Conservation (phyloP, 1,284 basidiomycete genomes). For the Pisolithus thermaeus region DNA sequence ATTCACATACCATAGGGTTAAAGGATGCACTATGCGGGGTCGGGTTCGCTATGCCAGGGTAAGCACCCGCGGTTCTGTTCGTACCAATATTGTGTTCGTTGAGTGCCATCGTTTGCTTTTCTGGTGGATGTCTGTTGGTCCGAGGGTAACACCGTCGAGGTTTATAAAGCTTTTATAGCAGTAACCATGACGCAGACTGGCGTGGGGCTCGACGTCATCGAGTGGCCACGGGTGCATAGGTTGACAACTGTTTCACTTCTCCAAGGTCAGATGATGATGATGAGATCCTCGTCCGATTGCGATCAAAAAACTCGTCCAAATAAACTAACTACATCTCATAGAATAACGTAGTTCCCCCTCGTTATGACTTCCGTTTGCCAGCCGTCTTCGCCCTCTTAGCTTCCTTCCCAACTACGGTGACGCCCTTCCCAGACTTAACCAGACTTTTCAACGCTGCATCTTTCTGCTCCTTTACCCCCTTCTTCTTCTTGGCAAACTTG, state of each 20-base stretch:
- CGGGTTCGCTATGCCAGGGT: no score
- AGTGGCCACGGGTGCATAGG: not conserved
- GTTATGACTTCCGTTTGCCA: not conserved
- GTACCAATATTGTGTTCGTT: no score
- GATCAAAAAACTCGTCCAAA: not conserved
- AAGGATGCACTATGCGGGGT: no score
- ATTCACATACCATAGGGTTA: no score
- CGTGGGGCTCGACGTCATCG: not conserved
- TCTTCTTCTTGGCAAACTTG: conserved; percentile 53
- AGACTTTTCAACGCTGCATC: conserved; percentile 72
- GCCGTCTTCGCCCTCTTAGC: conserved; percentile 22
- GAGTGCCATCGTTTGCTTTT: no score
- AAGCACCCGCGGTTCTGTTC: no score
- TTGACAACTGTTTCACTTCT: not conserved
- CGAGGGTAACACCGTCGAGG: not conserved
- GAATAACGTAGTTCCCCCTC: no score
- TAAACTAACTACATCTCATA: not conserved
- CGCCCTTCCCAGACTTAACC: conserved; percentile 80
- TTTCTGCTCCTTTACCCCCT: conserved; percentile 70
- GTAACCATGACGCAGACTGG: not conserved
- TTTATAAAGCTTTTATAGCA: not conserved
- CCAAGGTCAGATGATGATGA: not conserved
- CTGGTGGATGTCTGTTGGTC: no score
- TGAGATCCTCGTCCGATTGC: not conserved
- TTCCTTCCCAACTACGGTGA: conserved; percentile 82